Percentiles rank a stretch among this genome's conserved stretches.
Conservation (phyloP, 1,139 yeast species). For the Blastobotrys persicus region DNA sequence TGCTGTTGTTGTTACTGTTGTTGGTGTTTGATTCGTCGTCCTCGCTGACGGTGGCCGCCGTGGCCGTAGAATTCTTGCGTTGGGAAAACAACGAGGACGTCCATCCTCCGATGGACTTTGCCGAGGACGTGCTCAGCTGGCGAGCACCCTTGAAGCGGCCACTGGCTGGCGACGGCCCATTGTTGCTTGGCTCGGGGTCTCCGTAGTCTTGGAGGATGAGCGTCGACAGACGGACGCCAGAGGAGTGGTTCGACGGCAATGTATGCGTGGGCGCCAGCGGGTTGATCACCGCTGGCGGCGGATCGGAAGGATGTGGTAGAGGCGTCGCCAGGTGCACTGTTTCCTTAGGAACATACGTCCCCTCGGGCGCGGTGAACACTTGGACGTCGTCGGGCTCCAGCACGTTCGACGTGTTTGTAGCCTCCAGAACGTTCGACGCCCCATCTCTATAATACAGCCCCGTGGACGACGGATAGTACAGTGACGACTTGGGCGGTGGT, state of each 20-base stretch:
- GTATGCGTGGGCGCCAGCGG: slow-evolving; percentile 38
- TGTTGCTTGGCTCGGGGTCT: slow-evolving; percentile 11
- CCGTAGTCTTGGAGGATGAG: slow-evolving; percentile 18
- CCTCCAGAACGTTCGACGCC: slow-evolving; percentile 26
- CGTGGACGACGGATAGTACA: slow-evolving; percentile 15
- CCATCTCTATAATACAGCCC: slow-evolving; percentile 26
- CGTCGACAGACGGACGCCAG: slow-evolving; percentile 29
- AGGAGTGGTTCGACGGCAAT: slow-evolving; percentile 31
- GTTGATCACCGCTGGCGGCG: slow-evolving; percentile 36
- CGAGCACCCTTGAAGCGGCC: slow-evolving; percentile 13
- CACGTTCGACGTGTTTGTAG: slow-evolving; percentile 29
- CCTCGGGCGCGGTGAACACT: slow-evolving; percentile 33
- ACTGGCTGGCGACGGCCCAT: slow-evolving; percentile 9
- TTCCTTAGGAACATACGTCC: slow-evolving; percentile 33
- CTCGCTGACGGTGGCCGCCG: slow-evolving; percentile 4
- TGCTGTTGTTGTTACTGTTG: not conserved
- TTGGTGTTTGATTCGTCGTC: not conserved
- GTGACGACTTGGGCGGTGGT: slow-evolving; percentile 27
- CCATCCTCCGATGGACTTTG: slow-evolving; percentile 23
- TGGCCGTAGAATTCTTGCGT: slow-evolving; percentile 8
- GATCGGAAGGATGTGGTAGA: slow-evolving; percentile 39
- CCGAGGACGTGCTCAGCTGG: slow-evolving; percentile 15
- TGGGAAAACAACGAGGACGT: slow-evolving; percentile 18
- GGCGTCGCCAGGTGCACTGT: slow-evolving; percentile 38
- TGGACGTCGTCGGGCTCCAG: slow-evolving; percentile 24